Base-by-base conservation (phyloP, 306 rosid genomes). In the Cyclanthera cordifolia region DNA sequence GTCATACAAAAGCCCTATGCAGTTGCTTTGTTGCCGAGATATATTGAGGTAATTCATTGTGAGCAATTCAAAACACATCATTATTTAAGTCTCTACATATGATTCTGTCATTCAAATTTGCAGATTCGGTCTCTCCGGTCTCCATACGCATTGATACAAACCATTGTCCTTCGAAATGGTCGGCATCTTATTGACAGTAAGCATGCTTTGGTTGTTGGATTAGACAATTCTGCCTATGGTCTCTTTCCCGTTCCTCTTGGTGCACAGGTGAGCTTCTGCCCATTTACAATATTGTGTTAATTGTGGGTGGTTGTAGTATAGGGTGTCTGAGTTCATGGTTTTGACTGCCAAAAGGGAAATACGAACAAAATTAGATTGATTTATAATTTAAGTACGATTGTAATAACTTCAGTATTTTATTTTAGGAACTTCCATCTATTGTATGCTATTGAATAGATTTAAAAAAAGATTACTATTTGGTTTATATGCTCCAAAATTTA, bases 191-290 rank as follows among this genome's bases (percentile, higher is more conserved):
- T 80, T 67, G 88, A 79, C 70, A 83, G 86, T 84, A 88, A 83
- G 69, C 75, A 77, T 19, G 77, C 88, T 8, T 77, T 80, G 37
- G 56, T 84, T 74, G 88, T 90, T 85, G 90, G 88, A 69, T 75
- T 88, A 69, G 97, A 90, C 43, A 81, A 82, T 75, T 89, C 95
- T 78, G 87, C 89, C 59, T 85, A 79, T 58, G 97, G 96, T 60
- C 99, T 94, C 70, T 88, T 88, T 74, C 97, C 99, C 17, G 96
- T 90, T 80, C 96, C 99, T 79, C 84, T 94, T 76, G 97, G 99
- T 78, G 99, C 90, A 52, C 99, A 94, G 99, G 99, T 94, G 79
- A 73, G 54, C 53, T 41, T 28, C 45, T 39, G 25, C 61, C 7
- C 60, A 67, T 75, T 17, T 15, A 16, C 30, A 15, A 48, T 17